These are phyloP conservation scores for Rhodotorula babjevae DNA, from an alignment of 768 basidiomycete genomes.

Conservation along the genomic window DNA sequence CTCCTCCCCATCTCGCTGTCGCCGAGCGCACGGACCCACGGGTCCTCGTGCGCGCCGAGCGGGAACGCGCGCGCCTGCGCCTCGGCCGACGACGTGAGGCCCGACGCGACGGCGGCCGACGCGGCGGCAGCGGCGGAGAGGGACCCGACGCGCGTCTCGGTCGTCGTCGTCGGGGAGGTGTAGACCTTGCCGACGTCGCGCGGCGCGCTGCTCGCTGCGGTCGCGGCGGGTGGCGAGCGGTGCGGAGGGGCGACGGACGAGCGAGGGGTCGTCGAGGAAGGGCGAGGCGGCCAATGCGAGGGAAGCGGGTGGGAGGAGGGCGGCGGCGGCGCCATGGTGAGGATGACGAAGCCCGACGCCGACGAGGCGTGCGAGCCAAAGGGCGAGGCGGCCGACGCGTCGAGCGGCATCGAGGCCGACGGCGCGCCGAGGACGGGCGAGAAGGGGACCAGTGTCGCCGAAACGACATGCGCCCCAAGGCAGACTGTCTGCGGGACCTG, in stretches of 20 bases:
- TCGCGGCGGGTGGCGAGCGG: too few species aligned
- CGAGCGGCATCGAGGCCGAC: background rate
- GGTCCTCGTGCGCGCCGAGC: background rate
- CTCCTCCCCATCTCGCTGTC: slow-evolving; percentile 14
- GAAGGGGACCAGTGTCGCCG: background rate
- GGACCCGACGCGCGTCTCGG: background rate
- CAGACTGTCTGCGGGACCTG: background rate
- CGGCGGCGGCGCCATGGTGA: background rate
- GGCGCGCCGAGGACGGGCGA: background rate
- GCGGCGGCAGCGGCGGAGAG: background rate
- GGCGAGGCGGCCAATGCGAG: background rate
- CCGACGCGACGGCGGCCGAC: background rate
- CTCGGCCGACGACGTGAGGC: background rate
- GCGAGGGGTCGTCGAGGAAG: background rate
- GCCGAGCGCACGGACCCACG: slow-evolving; percentile 3
- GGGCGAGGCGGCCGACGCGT: background rate
- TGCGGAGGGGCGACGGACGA: background rate
- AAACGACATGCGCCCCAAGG: background rate
- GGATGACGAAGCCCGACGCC: slow-evolving; percentile 8
- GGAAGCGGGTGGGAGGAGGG: background rate
- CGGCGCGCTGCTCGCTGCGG: too few species aligned
- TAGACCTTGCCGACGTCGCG: background rate
- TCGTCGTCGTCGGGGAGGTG: background rate
- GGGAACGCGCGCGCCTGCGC: background rate
- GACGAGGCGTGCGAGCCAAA: background rate